These are phyloP conservation scores for Neurospora tetrasperma DNA, from an alignment of 495 filamentous ascomycete species.

Conservation along the genomic window DNA sequence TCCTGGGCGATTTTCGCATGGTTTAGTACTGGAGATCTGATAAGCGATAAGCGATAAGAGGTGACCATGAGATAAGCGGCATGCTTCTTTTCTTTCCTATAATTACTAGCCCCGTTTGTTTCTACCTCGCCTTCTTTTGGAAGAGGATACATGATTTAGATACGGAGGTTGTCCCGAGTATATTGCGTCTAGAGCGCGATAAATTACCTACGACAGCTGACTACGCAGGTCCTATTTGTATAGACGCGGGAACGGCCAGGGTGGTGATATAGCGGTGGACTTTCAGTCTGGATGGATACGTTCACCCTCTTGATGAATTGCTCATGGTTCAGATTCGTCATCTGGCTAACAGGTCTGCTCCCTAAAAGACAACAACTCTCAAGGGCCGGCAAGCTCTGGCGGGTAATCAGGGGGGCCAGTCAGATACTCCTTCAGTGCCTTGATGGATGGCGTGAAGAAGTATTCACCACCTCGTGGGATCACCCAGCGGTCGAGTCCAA, in stretches of 20 bases:
- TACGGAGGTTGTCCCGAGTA: no score
- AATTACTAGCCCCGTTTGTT: no score
- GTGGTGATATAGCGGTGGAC: neutral
- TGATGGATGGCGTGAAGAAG: conserved; percentile 1
- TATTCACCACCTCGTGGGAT: conserved; percentile 1
- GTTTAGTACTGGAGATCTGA: no score
- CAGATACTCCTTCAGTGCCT: conserved; percentile 20
- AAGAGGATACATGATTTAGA: no score
- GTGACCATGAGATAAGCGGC: no score
- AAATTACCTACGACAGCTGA: no score
- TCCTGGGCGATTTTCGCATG: no score
- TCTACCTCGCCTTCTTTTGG: no score
- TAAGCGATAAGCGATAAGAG: no score
- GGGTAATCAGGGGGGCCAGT: neutral
- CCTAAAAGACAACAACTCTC: neutral
- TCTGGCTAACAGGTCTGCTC: neutral
- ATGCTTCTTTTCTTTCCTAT: no score
- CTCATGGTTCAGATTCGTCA: neutral
- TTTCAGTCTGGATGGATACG: neutral
- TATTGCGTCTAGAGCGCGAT: no score
- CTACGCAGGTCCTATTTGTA: neutral
- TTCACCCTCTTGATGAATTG: neutral
- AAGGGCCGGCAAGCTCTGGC: neutral
- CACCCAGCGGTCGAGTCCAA: neutral
- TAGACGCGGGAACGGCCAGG: neutral